Conservation (phyloP, 768 basidiomycete species). For the Termitomyces sp. region DNA sequence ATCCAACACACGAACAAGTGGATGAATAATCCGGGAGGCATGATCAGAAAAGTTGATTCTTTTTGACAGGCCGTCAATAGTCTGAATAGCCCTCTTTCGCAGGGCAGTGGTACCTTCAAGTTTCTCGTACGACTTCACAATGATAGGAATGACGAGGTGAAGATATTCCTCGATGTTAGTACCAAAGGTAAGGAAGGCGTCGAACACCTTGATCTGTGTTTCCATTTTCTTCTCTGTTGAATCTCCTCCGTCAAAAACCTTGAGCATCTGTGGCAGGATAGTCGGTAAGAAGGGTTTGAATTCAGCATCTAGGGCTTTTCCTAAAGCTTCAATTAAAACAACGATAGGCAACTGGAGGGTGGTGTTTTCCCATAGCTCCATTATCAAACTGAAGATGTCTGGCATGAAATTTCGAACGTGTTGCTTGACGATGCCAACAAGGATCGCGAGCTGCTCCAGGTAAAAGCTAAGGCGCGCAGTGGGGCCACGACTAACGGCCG, state of each 20-base stretch:
- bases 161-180: slow-evolving; percentile 97
- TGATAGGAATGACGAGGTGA: slow-evolving; percentile 93
- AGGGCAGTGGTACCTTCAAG: slow-evolving; percentile 68
- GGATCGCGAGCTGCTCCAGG: slow-evolving; percentile 91
- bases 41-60: slow-evolving; percentile 98
- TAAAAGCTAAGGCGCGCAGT: slow-evolving; percentile 85
- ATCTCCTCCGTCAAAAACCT: slow-evolving; percentile 83
- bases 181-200: slow-evolving; percentile 93
- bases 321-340: slow-evolving; percentile 87
- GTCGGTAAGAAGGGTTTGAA: slow-evolving; percentile 95
- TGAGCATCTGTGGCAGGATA: slow-evolving; percentile 84
- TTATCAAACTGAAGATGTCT: slow-evolving; percentile 80
- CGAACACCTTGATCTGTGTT: slow-evolving; percentile 88
- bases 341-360: slow-evolving; percentile 89
- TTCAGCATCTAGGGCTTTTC: slow-evolving; percentile 92
- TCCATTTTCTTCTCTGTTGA: slow-evolving; percentile 70
- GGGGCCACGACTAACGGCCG: slow-evolving; percentile 79
- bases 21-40: slow-evolving; percentile 95
- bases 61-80: slow-evolving; percentile 85
- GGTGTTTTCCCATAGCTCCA: slow-evolving; percentile 86
- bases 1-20: slow-evolving; percentile 83
- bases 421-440: slow-evolving; percentile 95
- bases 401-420: slow-evolving; percentile 91
- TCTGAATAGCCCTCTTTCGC: slow-evolving; percentile 86
- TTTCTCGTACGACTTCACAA: slow-evolving; percentile 88